Evolutionary conservation across 345 rosid species (phyloP).

Genomic region (Eutrema japonicum): DNA sequence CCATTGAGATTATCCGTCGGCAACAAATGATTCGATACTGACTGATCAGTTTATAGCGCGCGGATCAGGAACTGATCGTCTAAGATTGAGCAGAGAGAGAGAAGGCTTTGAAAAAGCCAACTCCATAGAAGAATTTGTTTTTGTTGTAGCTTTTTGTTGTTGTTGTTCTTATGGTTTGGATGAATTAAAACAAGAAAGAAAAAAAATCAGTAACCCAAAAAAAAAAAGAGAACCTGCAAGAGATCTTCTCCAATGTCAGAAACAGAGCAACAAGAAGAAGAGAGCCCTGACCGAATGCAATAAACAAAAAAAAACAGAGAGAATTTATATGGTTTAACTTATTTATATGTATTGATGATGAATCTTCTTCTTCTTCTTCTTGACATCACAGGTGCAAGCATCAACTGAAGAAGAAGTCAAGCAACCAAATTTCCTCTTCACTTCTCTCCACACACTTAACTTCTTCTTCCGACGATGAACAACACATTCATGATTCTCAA

Average conservation of each 20-base stretch:
- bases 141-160: constrained; percentile 22
- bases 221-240: background rate
- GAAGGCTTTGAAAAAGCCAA: background rate
- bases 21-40: constrained; percentile 24
- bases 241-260: constrained; percentile 22
- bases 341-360: constrained; percentile 22
- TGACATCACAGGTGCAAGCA: constrained; percentile 34
- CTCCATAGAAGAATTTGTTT: constrained; percentile 6
- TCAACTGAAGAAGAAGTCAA: constrained; percentile 38
- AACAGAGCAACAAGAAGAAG: constrained; percentile 30
- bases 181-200: background rate
- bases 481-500: constrained; percentile 45
- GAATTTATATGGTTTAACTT: background rate
- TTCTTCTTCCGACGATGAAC: constrained; percentile 42
- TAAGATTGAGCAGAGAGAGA: constrained; percentile 24
- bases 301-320: background rate
- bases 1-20: constrained; percentile 36
- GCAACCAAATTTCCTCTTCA: constrained; percentile 95
- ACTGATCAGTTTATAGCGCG: constrained; percentile 1
- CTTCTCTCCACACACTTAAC: constrained; percentile 63
- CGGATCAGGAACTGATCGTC: constrained; percentile 28
- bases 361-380: constrained; percentile 28
- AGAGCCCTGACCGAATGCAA: background rate
- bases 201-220: constrained; percentile 1
- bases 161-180: constrained; percentile 17